Conservation (phyloP, 352 stramenopile species). For the Globisporangium viniferum region DNA sequence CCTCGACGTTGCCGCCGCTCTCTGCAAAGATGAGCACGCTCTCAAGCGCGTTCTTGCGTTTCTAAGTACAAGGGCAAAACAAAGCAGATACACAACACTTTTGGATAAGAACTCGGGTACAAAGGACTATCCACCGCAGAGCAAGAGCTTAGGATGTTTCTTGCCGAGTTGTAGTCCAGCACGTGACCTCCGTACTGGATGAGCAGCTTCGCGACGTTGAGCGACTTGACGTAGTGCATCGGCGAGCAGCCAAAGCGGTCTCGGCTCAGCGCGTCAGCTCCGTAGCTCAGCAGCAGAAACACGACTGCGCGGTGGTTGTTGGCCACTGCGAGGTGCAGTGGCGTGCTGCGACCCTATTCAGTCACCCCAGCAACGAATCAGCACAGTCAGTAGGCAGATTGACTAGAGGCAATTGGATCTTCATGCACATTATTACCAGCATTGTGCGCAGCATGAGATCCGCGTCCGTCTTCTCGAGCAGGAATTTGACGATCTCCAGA, state of each 20-base stretch:
- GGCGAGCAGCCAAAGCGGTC: slow-evolving; percentile 66
- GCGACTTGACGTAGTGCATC: slow-evolving; percentile 67
- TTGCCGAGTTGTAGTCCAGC: slow-evolving; percentile 58
- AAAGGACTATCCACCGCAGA: background rate
- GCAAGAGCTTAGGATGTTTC: background rate
- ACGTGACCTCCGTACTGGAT: slow-evolving; percentile 54
- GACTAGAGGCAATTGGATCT: background rate
- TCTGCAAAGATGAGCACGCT: slow-evolving; percentile 25
- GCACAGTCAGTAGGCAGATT: background rate
- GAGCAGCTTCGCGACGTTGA: slow-evolving; percentile 62
- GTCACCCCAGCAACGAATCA: background rate
- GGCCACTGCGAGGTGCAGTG: slow-evolving; percentile 58
- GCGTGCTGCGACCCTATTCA: slow-evolving; percentile 51
- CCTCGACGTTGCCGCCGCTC: slow-evolving; percentile 12
- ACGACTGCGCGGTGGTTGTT: slow-evolving; percentile 55
- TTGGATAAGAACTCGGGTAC: background rate
- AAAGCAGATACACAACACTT: background rate
- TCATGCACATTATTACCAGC: slow-evolving; percentile 34
- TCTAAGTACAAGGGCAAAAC: slow-evolving; percentile 24
- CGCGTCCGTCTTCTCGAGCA: slow-evolving; percentile 40
- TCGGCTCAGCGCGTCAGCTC: slow-evolving; percentile 43
- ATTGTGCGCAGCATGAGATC: slow-evolving; percentile 64
- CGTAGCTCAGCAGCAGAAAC: slow-evolving; percentile 69
- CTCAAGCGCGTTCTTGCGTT: slow-evolving; percentile 53
- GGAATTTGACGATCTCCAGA: slow-evolving; percentile 48